Evolutionary conservation across 2,329 filamentous ascomycete species (phyloP).

Genomic region (Ophiostoma novo-ulmi): DNA sequence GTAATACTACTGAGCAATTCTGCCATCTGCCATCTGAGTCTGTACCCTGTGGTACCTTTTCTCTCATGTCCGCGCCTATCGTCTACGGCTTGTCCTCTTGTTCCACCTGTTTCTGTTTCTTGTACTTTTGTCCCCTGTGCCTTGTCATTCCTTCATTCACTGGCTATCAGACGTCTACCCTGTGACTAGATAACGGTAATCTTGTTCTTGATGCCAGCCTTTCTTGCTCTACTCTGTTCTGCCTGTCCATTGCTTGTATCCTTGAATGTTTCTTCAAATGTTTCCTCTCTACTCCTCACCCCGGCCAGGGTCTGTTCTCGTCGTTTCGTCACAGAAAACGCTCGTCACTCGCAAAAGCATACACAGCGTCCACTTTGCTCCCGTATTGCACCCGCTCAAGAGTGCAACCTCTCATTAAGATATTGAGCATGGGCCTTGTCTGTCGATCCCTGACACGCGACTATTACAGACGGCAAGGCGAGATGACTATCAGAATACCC

Average conservation of each 20-base stretch:
- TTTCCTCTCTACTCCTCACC: neutral
- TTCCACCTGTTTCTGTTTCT: neutral
- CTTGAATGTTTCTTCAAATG: neutral
- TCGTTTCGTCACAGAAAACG: neutral
- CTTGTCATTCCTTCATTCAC: neutral
- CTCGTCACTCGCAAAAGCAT: neutral
- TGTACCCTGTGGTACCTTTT: neutral
- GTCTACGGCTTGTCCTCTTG: neutral
- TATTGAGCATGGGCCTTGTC: conserved; percentile 12
- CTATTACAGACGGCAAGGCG: conserved; percentile 6
- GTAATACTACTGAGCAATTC: too few relatives aligned
- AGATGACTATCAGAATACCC: neutral
- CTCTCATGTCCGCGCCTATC: neutral
- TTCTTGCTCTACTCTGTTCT: neutral
- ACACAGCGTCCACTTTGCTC: too few relatives aligned
- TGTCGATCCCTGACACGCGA: conserved; percentile 23
- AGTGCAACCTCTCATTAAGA: conserved; percentile 13
- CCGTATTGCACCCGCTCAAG: neutral
- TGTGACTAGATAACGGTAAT: neutral
- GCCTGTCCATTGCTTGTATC: neutral
- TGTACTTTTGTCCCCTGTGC: neutral
- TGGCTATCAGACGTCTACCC: conserved; percentile 2
- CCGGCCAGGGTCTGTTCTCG: neutral
- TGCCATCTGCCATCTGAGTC: neutral
- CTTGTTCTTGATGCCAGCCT: neutral